Conservation (phyloP, 352 stramenopile genomes). For the Globisporangium sylvaticum region DNA sequence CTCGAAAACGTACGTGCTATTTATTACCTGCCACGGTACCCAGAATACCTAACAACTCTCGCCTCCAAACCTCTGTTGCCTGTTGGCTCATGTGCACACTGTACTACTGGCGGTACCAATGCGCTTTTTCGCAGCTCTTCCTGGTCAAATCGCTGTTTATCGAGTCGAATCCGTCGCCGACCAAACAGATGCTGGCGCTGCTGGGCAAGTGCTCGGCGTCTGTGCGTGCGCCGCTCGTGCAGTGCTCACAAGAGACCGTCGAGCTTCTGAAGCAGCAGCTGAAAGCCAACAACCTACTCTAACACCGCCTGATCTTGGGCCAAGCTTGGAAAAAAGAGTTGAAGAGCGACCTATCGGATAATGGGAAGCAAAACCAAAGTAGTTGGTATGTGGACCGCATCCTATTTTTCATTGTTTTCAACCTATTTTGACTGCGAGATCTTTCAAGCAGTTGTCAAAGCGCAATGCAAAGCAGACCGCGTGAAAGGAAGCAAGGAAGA, state of each 20-base stretch:
- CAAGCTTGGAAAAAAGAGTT: background rate
- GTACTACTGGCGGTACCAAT: background rate
- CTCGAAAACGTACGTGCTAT: constrained; percentile 64
- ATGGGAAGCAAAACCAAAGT: no score
- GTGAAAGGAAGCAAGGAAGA: no score
- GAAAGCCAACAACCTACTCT: constrained; percentile 73
- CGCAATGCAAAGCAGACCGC: no score
- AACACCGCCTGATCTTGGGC: constrained; percentile 5
- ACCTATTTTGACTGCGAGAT: no score
- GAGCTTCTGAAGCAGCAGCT: constrained; percentile 53
- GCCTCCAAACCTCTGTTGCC: background rate
- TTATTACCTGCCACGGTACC: background rate
- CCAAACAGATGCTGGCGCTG: constrained; percentile 87
- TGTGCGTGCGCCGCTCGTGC: constrained; percentile 68
- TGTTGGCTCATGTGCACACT: background rate
- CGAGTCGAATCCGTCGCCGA: constrained; percentile 88
- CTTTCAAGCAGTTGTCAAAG: no score
- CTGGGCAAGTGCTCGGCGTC: constrained; percentile 77
- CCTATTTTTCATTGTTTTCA: no score
- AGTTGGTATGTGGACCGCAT: no score
- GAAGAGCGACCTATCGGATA: no score
- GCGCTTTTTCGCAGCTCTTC: constrained; percentile 52
- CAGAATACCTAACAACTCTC: background rate
- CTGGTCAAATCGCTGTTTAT: constrained; percentile 89
- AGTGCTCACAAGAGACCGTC: constrained; percentile 61